phyloP scores from a whole-genome alignment of 208 protist genomes.

The Leishmania amazonensis region DNA sequence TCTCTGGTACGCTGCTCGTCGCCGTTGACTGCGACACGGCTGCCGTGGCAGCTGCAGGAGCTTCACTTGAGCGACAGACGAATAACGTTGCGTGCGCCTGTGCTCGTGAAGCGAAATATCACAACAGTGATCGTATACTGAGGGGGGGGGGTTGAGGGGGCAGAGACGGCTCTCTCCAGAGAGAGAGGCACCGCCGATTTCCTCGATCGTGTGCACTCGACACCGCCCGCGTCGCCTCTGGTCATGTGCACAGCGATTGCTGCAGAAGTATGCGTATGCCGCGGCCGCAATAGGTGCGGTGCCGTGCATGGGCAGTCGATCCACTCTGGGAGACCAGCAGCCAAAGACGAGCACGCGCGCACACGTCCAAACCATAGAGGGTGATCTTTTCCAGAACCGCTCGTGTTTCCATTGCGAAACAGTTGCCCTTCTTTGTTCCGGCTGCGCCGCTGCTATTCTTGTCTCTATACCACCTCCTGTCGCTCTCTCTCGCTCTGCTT shows the following conservation, averaged over 20 bases:
- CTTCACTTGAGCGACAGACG: conserved; percentile 20
- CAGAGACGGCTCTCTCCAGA: not conserved
- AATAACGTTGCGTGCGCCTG: conserved; percentile 3
- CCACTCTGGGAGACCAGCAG: not conserved
- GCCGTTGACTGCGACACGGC: conserved; percentile 22
- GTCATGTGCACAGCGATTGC: not conserved
- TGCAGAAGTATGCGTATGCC: not conserved
- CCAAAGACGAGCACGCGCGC: not conserved
- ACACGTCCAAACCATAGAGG: not conserved
- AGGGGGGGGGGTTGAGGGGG: no score
- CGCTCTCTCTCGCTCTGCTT: not conserved
- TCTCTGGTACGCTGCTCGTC: conserved; percentile 19
- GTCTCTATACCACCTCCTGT: not conserved
- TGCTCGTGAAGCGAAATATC: no score
- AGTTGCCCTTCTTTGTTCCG: not conserved
- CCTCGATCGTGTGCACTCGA: not conserved
- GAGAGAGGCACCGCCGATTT: not conserved
- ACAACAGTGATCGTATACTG: not conserved
- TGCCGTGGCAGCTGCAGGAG: conserved; percentile 19
- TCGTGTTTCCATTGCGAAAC: not conserved
- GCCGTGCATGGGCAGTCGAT: not conserved
- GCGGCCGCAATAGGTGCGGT: not conserved
- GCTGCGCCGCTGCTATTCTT: not conserved
- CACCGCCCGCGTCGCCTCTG: not conserved
- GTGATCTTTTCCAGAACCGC: not conserved